phyloP scores from a whole-genome alignment of 129 eudicot genomes.

The Gnaphalium uliginosum region DNA sequence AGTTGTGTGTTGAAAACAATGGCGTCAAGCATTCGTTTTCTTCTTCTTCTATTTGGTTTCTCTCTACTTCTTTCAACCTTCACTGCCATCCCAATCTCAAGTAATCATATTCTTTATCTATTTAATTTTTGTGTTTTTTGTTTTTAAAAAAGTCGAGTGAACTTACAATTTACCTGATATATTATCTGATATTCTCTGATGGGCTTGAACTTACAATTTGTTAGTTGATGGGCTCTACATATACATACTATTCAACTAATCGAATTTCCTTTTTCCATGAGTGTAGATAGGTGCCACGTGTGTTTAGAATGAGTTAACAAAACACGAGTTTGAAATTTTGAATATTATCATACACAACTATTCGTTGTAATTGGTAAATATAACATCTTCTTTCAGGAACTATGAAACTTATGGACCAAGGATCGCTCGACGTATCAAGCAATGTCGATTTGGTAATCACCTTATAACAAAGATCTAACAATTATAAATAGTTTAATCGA shows the following conservation, averaged over 20 bases:
- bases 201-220: too few species aligned
- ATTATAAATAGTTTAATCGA: neutral
- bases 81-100: conserved; percentile 56
- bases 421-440: conserved; percentile 20
- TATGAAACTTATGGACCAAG: conserved; percentile 29
- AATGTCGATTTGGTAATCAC: conserved; percentile 33
- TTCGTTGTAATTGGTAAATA: neutral
- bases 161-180: too few species aligned
- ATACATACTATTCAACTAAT: too few species aligned
- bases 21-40: conserved; percentile 28
- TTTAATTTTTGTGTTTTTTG: neutral
- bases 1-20: conserved; percentile 29
- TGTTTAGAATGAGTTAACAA: too few species aligned
- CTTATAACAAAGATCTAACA: neutral
- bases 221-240: too few species aligned
- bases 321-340: neutral
- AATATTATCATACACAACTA: neutral
- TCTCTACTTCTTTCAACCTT: conserved; percentile 28
- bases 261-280: too few species aligned
- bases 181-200: too few species aligned
- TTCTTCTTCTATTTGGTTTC: conserved; percentile 40
- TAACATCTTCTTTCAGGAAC: conserved; percentile 39
- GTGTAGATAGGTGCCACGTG: too few species aligned
- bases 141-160: neutral
- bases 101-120: conserved; percentile 32